Percentiles rank a stretch among this genome's conserved stretches.
Conservation (phyloP, 352 stramenopile genomes). For the Pythium angustatum region DNA sequence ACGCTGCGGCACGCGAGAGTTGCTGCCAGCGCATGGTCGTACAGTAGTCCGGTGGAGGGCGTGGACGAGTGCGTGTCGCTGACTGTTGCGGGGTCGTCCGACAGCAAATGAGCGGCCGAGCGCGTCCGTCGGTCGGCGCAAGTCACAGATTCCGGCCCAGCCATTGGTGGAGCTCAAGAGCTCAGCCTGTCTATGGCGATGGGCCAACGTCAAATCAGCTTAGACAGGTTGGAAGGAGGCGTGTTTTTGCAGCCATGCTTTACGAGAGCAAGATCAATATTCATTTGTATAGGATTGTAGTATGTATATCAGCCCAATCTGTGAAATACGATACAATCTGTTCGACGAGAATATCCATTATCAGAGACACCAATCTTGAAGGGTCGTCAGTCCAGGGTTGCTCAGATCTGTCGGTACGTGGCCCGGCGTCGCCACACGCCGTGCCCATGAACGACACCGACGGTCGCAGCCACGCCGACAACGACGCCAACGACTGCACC, state of each 20-base stretch:
- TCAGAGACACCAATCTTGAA: background rate
- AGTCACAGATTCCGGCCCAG: constrained; percentile 25
- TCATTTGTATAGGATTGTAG: background rate
- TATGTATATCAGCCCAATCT: background rate
- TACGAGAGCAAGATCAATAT: constrained; percentile 1
- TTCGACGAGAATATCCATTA: background rate
- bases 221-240: background rate
- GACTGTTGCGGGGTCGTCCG: no score
- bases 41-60: no score
- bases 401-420: constrained; percentile 20
- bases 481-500: background rate
- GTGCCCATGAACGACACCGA: constrained; percentile 5
- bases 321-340: background rate
- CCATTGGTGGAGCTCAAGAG: constrained; percentile 29
- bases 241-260: constrained; percentile 9
- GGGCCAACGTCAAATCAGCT: background rate
- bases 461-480: constrained; percentile 8
- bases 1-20: constrained; percentile 43
- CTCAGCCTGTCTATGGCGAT: constrained; percentile 22
- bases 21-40: constrained; percentile 61
- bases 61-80: no score
- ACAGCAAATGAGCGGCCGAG: constrained; percentile 6
- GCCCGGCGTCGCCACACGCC: background rate
- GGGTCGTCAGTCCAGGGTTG: constrained; percentile 2
- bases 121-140: constrained; percentile 3